Conservation (phyloP, 2,329 filamentous ascomycete genomes). For the Seiridium unicorne region DNA sequence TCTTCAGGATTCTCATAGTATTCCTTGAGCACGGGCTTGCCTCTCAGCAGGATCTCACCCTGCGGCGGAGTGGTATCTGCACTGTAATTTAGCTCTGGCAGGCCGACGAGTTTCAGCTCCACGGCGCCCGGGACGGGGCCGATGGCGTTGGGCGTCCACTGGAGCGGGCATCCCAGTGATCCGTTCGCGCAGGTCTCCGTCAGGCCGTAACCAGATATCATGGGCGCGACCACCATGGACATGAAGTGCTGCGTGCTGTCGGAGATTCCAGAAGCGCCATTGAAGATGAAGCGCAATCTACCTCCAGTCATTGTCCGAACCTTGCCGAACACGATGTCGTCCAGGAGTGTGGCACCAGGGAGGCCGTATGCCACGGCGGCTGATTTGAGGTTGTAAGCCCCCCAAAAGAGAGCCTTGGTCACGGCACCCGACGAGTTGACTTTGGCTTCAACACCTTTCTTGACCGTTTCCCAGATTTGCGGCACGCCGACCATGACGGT, state of each 20-base stretch:
- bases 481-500: constrained; percentile 93
- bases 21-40: constrained; percentile 68
- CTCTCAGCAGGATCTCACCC: constrained; percentile 90
- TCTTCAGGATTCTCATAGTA: constrained; percentile 89
- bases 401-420: constrained; percentile 75
- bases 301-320: constrained; percentile 89
- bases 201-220: constrained; percentile 91
- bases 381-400: constrained; percentile 57
- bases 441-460: constrained; percentile 85
- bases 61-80: constrained; percentile 74
- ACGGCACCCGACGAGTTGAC: constrained; percentile 71
- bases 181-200: constrained; percentile 91
- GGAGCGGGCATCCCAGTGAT: constrained; percentile 76
- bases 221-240: constrained; percentile 87
- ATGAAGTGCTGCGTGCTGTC: constrained; percentile 87
- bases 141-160: constrained; percentile 76
- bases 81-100: constrained; percentile 83
- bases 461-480: constrained; percentile 95
- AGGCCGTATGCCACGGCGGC: constrained; percentile 58
- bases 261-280: constrained; percentile 87
- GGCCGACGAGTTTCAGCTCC: constrained; percentile 90
- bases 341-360: constrained; percentile 68
- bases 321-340: constrained; percentile 86
- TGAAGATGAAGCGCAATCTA: constrained; percentile 84
- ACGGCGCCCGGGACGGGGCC: constrained; percentile 75